Conservation (phyloP, 352 stramenopile genomes). For the Elongisporangium anandrum region DNA sequence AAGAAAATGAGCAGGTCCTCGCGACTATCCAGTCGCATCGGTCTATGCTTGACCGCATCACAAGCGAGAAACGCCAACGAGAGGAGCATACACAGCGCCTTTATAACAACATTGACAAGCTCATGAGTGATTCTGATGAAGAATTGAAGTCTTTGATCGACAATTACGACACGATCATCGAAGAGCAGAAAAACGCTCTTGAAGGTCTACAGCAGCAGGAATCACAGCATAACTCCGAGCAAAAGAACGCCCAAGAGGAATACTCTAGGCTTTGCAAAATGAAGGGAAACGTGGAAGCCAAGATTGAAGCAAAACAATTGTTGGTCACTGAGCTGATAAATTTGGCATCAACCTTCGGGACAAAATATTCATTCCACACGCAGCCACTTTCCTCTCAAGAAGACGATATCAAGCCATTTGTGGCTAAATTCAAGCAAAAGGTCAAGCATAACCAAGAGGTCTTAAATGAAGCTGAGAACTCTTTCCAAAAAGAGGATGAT, state of each 20-base stretch:
- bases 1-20: constrained; percentile 49
- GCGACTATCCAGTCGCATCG: constrained; percentile 33
- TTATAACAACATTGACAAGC: constrained; percentile 48
- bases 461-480: constrained; percentile 28
- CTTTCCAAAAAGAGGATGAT: constrained; percentile 42
- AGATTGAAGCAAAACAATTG: constrained; percentile 40
- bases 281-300: constrained; percentile 49
- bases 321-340: constrained; percentile 37
- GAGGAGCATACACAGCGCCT: constrained; percentile 30
- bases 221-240: constrained; percentile 19
- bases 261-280: constrained; percentile 27
- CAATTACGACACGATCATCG: constrained; percentile 53
- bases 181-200: constrained; percentile 31
- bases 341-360: constrained; percentile 31
- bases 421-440: constrained; percentile 36
- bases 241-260: constrained; percentile 20
- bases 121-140: constrained; percentile 72
- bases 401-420: constrained; percentile 47
- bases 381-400: constrained; percentile 45
- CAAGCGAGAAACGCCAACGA: constrained; percentile 31
- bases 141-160: constrained; percentile 45
- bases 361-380: constrained; percentile 57
- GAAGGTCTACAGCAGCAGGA: constrained; percentile 27
- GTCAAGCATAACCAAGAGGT: constrained; percentile 36
- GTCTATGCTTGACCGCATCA: constrained; percentile 22